Percentiles rank a stretch among this genome's conserved stretches.
phyloP scores from a whole-genome alignment of 257 asterid species.

The Solanum virginianum region DNA sequence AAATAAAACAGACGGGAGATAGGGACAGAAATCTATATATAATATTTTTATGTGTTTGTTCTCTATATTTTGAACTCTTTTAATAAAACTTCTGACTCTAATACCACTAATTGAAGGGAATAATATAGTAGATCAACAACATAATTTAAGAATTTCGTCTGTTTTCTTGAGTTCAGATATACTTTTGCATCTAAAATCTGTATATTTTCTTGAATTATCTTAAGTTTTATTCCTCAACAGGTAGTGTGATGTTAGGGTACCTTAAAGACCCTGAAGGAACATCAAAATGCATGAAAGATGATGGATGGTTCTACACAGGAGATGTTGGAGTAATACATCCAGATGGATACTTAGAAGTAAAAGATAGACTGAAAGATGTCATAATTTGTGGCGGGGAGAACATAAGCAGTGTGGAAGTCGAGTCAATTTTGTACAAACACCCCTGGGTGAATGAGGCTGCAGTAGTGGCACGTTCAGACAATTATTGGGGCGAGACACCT shows the following conservation, averaged over 20 bases:
- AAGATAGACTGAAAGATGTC: slow-evolving; percentile 33
- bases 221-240: background rate
- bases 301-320: slow-evolving; percentile 45
- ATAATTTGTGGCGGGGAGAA: slow-evolving; percentile 49
- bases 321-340: slow-evolving; percentile 42
- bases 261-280: slow-evolving; percentile 33
- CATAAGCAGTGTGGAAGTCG: slow-evolving; percentile 48
- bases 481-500: slow-evolving; percentile 47
- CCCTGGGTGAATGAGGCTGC: slow-evolving; percentile 44
- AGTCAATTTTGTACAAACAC: slow-evolving; percentile 28
- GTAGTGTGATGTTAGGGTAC: slow-evolving; percentile 2
- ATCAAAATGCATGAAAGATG: slow-evolving; percentile 14
- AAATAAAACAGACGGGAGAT: too few relatives aligned
- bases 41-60: background rate
- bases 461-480: slow-evolving; percentile 38
- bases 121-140: too few relatives aligned
- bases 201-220: too few relatives aligned
- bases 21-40: too few relatives aligned
- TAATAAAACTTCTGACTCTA: background rate
- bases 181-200: too few relatives aligned
- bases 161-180: too few relatives aligned
- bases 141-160: too few relatives aligned
- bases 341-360: slow-evolving; percentile 40
- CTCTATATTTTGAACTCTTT: too few relatives aligned
- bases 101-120: too few relatives aligned